Base-by-base conservation (phyloP, 2,329 filamentous ascomycete species). In the Fusarium temperatum region DNA sequence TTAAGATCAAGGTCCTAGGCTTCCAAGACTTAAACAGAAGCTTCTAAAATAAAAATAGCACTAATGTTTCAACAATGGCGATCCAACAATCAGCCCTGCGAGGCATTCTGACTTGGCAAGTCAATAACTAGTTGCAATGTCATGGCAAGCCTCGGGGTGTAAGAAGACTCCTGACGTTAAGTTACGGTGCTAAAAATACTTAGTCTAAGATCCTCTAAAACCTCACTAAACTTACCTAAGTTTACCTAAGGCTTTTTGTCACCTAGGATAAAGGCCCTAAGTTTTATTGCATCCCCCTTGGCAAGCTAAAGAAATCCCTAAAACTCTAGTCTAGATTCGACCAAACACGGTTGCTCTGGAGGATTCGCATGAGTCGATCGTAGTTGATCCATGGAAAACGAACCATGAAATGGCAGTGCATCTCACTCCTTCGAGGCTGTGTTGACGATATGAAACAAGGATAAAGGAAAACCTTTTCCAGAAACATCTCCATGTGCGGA, bases 351-450 rank as follows among this genome's bases (percentile, higher is more conserved):
- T 6, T 56, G 17, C 32, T 8, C 24, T 6, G 24, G 32, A 45
- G 38, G 24, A 38, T 38, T 44, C 13, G 20, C 41, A 56, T 28
- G 11, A 56, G n/a, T 4, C 20, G 15, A 57, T 35, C 24, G 18
- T 12, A 7, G 18, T 12, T 35, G 14, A 36, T 35, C 32, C 53
- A 28, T 48, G n/a, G 15, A 17, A 24, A 54, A 24, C 4, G 41
- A 39, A 30, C 24, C 59, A 57, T 32, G 26, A 12, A 26, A 47
- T 36, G 53, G 61, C 63, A 45, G 57, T 47, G 47, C 57, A 53
- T 36, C 9, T 14, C n/a, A 10, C 28, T 53, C 39, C 32, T 35
- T 54, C 18, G 47, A 26, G 58, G 63, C 39, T 62, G 58, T 63
- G 47, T n/a, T 28, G 22, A 28, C 10, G 18, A 26, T 12, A 41